Evolutionary conservation across 2,329 filamentous ascomycete species (phyloP).

Genomic region (Fusarium algeriense): DNA sequence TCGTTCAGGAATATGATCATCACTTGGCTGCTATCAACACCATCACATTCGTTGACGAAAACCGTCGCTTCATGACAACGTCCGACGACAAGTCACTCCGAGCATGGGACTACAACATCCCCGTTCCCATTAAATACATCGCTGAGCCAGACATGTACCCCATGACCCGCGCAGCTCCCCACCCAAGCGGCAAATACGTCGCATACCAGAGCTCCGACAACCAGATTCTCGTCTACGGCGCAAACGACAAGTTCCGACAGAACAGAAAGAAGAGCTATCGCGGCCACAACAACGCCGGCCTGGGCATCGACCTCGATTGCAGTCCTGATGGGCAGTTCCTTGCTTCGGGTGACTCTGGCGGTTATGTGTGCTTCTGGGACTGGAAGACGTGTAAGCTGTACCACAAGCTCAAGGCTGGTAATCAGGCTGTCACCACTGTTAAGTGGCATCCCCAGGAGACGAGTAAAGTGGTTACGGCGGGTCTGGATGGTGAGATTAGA

Average conservation of each 20-base stretch:
- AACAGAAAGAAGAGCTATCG: conserved; percentile 97
- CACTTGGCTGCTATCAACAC: conserved; percentile 98
- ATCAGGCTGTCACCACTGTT: conserved; percentile 84
- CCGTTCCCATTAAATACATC: conserved; percentile 98
- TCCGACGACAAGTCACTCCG: conserved; percentile 96
- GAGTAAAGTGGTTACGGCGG: conserved; percentile 91
- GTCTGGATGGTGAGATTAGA: conserved; percentile 87
- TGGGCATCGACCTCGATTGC: conserved; percentile 89
- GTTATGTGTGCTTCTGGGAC: conserved; percentile 96
- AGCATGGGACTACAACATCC: conserved; percentile 98
- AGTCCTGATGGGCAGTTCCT: conserved; percentile 94
- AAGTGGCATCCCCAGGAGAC: conserved; percentile 99
- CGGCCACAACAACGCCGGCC: conserved; percentile 95
- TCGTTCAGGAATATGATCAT: conserved; percentile 98
- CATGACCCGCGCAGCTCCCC: conserved; percentile 85
- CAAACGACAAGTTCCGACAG: conserved; percentile 94
- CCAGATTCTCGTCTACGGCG: conserved; percentile 95
- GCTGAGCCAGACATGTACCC: conserved; percentile 98
- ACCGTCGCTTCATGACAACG: conserved; percentile 96
- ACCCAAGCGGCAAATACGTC: conserved; percentile 93
- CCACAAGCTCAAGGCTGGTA: conserved; percentile 91
- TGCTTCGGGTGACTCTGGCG: conserved; percentile 85
- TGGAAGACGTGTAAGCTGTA: conserved; percentile 99
- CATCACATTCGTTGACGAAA: conserved; percentile 94
- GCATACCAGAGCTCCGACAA: conserved; percentile 95